Base-by-base conservation (phyloP, 1,284 basidiomycete species). In the Apiotrichum porosum region DNA sequence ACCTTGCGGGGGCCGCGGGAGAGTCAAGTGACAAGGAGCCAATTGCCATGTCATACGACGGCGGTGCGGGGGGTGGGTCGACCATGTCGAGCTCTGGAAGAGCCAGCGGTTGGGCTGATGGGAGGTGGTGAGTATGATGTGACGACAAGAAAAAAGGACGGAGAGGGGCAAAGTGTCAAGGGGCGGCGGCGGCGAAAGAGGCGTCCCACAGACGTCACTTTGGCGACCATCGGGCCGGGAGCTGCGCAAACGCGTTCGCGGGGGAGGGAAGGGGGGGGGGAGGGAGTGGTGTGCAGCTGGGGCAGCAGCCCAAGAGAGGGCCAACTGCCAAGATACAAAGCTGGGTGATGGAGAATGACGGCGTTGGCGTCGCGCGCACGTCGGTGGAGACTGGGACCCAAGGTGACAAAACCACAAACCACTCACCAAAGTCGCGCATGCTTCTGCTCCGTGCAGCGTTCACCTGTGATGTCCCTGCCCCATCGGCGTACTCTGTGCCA, bases 1-100 rank as follows among this genome's bases (percentile, higher is more conserved):
- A 15, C 15, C 26, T 6, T 12, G 26, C 8, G 8, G 26, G 6
- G 26, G 26, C 26, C n/a, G n/a, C n/a, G n/a, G n/a, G n/a, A n/a
- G n/a, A n/a, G n/a, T n/a, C n/a, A n/a, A 28, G 26, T 28, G 26
- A 28, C 26, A 28, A 6, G n/a, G 31, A 18, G 9, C 34, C 42
- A 18, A 49, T 19, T 10, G 42, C 47, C 17, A 36, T 17, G 40
- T 49, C 43, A 32, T 52, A 55, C 12, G 53, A 51, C 14, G 53
- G 53, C 15, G 52, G 52, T 14, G 34, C 36, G 19, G 44, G 13
- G 10, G 41, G 31, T 10, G 42, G 42, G 5, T 35, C 41, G 23
- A 28, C 41, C 41, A 35, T 43, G 21, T n/a, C n/a, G n/a, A 52
- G 43, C 30, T 48, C 45, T 21, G 51, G 51, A 2, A 52, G n/a